Base-by-base conservation (phyloP, 2,329 filamentous ascomycete genomes). In the Emericellopsis atlantica region DNA sequence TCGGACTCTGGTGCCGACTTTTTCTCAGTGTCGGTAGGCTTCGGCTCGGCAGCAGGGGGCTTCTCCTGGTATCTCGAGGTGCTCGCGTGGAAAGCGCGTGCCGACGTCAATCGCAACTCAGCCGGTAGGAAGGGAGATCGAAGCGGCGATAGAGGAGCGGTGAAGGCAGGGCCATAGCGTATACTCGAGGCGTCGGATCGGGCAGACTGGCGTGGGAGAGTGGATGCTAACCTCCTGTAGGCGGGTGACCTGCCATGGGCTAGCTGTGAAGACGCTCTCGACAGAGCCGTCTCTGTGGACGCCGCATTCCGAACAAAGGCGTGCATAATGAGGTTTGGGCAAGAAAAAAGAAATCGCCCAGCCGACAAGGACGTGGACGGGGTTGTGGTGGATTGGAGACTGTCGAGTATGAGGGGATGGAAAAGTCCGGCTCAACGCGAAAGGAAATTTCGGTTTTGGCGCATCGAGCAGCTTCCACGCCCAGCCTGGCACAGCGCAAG, bases 161-260 rank as follows among this genome's bases (percentile, higher is more conserved):
- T 45, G 44, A 53, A 41, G 48, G 48, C 38, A 40, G 47, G 43
- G 45, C 50, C 41, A 50, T 49, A 50, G 47, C 51, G 48, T 51
- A 52, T 35, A 49, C 46, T 43, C 48, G 49, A 44, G 46, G 47
- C 48, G 51, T 53, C 51, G 37, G 49, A 48, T 33, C 46, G 49
- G 41, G 50, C 43, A 44, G 47, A 51, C 37, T 52, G 26, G 26
- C 26, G 53, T 23, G 55, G 54, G 43, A 61, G 52, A 43, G 58
- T 51, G 37, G 56, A 62, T 43, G 54, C 55, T 66, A 73, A 63
- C 59, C 69, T 64, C 52, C 63, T 58, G 48, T 66, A 69, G 18
- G 67, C 65, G 42, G 68, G 67, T 40, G 65, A 64, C 59, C 63
- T 67, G 55, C 64, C 58, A 47, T 60, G 53, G 32, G 61, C 38